phyloP scores from a whole-genome alignment of 1,139 yeast genomes.

The Protomyces pachydermus region DNA sequence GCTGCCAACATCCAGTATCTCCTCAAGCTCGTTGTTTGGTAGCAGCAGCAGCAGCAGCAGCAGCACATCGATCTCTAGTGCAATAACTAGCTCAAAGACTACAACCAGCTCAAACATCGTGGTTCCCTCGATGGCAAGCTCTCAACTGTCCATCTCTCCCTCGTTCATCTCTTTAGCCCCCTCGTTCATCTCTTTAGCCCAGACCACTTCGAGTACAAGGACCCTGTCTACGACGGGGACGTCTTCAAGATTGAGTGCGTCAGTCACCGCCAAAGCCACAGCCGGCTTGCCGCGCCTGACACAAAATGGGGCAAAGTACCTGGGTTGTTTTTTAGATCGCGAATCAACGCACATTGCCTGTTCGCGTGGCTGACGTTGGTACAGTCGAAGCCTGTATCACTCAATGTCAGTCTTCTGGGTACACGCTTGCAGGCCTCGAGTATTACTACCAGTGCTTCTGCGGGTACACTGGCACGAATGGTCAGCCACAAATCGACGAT shows the following conservation, averaged over 20 bases:
- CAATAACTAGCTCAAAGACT: no score
- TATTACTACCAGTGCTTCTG: not conserved
- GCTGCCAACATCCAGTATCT: no score
- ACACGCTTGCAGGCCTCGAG: not conserved
- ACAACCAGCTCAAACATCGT: no score
- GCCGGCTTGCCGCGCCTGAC: conserved; percentile 38
- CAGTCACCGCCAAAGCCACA: conserved; percentile 34
- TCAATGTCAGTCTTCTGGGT: not conserved
- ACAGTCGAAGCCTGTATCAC: not conserved
- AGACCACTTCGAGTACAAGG: not conserved
- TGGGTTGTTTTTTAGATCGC: not conserved
- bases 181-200: not conserved
- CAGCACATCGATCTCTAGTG: no score
- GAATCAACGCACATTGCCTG: not conserved
- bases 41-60: not conserved
- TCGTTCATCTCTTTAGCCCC: not conserved
- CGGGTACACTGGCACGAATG: not conserved
- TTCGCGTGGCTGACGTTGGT: not conserved
- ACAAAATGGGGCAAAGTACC: not conserved
- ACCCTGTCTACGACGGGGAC: not conserved
- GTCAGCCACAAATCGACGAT: not conserved
- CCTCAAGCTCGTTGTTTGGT: not conserved
- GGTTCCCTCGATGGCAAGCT: no score
- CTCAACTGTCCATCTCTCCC: not conserved
- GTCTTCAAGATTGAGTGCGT: not conserved